Percentiles rank a stretch among this genome's conserved stretches.
phyloP scores from a whole-genome alignment of 352 stramenopile species.

The Globisporangium splendens region DNA sequence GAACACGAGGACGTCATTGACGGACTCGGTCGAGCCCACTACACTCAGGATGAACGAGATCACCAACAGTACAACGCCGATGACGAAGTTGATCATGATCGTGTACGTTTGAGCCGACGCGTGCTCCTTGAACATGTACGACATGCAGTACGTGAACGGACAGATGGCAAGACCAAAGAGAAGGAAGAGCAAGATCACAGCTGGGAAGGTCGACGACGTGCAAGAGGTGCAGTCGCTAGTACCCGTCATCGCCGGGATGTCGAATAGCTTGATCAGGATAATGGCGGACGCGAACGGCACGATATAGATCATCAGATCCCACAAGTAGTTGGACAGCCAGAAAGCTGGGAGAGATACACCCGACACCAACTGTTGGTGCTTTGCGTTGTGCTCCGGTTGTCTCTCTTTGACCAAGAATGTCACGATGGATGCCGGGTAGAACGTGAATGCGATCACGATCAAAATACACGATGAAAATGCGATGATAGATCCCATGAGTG shows the following conservation, averaged over 20 bases:
- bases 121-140: too few relatives aligned
- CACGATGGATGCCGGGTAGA: constrained; percentile 86
- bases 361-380: constrained; percentile 91
- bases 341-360: constrained; percentile 90
- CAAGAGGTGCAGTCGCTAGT: not conserved
- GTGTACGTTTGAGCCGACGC: too few relatives aligned
- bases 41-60: too few relatives aligned
- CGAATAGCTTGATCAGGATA: constrained; percentile 34
- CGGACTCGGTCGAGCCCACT: too few relatives aligned
- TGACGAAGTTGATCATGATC: too few relatives aligned
- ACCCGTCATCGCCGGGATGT: constrained; percentile 17
- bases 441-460: constrained; percentile 87
- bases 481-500: constrained; percentile 15
- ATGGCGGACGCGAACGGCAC: constrained; percentile 41
- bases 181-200: not conserved
- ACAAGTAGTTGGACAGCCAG: constrained; percentile 92
- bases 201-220: not conserved
- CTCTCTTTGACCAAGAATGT: constrained; percentile 92
- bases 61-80: not conserved
- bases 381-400: constrained; percentile 74
- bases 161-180: too few relatives aligned
- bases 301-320: constrained; percentile 85
- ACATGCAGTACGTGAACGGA: too few relatives aligned
- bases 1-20: not conserved
- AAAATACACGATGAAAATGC: constrained; percentile 38